Conservation (phyloP, 2,329 filamentous ascomycete species). For the Colletotrichum salicis region DNA sequence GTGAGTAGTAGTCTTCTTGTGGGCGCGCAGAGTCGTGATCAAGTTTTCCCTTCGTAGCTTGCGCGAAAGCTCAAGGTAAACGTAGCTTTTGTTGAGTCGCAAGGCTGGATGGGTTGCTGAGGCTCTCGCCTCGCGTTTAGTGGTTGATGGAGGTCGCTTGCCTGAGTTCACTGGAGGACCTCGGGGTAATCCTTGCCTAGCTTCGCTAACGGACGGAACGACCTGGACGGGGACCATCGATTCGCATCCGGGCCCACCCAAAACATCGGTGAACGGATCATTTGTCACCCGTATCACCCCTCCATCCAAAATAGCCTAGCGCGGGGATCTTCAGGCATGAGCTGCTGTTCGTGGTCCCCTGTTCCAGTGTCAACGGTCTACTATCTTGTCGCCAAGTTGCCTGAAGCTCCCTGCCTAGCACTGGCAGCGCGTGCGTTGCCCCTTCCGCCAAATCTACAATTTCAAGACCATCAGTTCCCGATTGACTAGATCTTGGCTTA, state of each 20-base stretch:
- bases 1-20: neutral
- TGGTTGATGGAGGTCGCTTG: conserved; percentile 20
- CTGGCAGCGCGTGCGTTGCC: conserved; percentile 29
- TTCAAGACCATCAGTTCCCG: conserved; percentile 11
- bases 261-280: conserved; percentile 26
- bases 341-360: conserved; percentile 13
- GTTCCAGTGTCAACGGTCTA: conserved; percentile 19
- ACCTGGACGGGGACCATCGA: conserved; percentile 4
- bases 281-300: conserved; percentile 29
- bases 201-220: conserved; percentile 16
- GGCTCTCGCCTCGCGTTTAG: conserved; percentile 32
- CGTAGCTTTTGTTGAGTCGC: conserved; percentile 2
- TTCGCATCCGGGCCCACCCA: conserved; percentile 8
- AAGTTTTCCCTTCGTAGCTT: neutral
- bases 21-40: neutral
- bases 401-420: conserved; percentile 18
- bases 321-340: conserved; percentile 31
- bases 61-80: conserved; percentile 1
- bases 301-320: conserved; percentile 35
- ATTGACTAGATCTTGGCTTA: neutral
- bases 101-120: conserved; percentile 15
- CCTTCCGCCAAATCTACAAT: conserved; percentile 18
- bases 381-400: conserved; percentile 34
- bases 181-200: conserved; percentile 33
- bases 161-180: neutral